A percentile compares a stretch with the other conserved stretches of the same genome.
phyloP scores from a whole-genome alignment of 768 basidiomycete genomes.

The Psilocybe azurescens region DNA sequence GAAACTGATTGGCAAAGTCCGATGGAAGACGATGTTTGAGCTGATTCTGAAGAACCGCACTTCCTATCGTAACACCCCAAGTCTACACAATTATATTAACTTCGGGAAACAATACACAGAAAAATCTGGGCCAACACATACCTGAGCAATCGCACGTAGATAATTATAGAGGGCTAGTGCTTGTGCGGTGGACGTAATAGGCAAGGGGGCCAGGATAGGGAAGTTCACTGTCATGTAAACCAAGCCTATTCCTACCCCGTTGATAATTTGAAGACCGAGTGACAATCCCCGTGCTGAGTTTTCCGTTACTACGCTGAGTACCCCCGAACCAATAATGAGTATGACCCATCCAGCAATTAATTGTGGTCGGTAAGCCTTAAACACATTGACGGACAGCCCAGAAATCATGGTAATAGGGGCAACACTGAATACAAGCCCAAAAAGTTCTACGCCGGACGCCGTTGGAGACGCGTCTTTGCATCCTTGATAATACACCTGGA shows the following conservation, averaged over 20 bases:
- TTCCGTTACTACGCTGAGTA: constrained; percentile 27
- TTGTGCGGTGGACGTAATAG: constrained; percentile 40
- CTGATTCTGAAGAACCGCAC: constrained; percentile 56
- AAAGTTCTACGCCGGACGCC: constrained; percentile 39
- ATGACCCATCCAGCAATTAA: constrained; percentile 41
- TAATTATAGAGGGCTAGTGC: constrained; percentile 51
- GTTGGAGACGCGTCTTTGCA: constrained; percentile 41
- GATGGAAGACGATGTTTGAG: constrained; percentile 47
- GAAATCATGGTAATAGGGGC: constrained; percentile 44
- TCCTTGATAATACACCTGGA: constrained; percentile 54
- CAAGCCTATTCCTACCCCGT: constrained; percentile 21
- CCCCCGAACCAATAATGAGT: constrained; percentile 40
- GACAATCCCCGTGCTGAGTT: constrained; percentile 6
- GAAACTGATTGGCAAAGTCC: constrained; percentile 38
- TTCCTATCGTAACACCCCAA: constrained; percentile 58
- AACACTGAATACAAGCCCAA: constrained; percentile 36
- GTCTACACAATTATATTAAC: too few relatives aligned
- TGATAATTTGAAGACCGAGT: constrained; percentile 27
- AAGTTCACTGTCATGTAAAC: constrained; percentile 29
- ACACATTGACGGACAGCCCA: neutral
- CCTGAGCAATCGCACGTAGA: constrained; percentile 40
- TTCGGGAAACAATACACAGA: too few relatives aligned
- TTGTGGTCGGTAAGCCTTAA: constrained; percentile 15
- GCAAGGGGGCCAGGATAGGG: constrained; percentile 53
- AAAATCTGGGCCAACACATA: too few relatives aligned